These are phyloP conservation scores for Erodium chrysanthum DNA, from an alignment of 441 rosid species.

Conservation along the genomic window DNA sequence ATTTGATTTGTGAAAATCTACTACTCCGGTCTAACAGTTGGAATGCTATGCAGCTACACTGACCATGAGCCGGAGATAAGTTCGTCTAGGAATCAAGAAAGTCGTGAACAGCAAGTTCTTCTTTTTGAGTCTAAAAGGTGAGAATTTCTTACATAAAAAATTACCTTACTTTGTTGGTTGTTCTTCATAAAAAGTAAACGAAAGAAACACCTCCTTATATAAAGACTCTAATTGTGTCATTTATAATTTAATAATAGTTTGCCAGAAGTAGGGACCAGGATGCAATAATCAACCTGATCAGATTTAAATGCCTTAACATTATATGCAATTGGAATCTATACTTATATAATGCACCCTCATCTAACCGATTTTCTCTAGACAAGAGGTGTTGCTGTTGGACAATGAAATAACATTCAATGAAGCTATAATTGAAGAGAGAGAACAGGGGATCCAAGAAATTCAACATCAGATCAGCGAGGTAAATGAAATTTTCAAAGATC, in stretches of 20 bases:
- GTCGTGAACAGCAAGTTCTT: slow-evolving; percentile 49
- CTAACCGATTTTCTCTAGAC: slow-evolving; percentile 27
- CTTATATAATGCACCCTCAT: neutral
- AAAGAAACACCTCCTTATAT: neutral
- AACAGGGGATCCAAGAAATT: slow-evolving; percentile 51
- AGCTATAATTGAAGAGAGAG: slow-evolving; percentile 66
- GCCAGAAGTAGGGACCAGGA: neutral
- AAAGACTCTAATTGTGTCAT: neutral
- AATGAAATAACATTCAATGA: slow-evolving; percentile 61
- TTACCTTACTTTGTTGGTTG: neutral
- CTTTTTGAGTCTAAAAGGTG: slow-evolving; percentile 78
- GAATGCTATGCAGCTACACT: slow-evolving; percentile 35
- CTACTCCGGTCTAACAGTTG: neutral
- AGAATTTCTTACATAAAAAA: slow-evolving; percentile 13
- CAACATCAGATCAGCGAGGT: slow-evolving; percentile 53
- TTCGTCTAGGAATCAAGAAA: slow-evolving; percentile 27
- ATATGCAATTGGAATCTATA: neutral
- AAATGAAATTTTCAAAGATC: slow-evolving; percentile 63
- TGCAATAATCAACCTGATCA: neutral
- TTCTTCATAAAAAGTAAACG: neutral
- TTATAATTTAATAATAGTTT: neutral
- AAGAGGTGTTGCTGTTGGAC: slow-evolving; percentile 43
- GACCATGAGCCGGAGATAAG: slow-evolving; percentile 40
- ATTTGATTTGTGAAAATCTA: neutral
- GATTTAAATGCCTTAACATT: neutral